Base-by-base conservation (phyloP, 1,284 basidiomycete species). In the Coniophora puteana region DNA sequence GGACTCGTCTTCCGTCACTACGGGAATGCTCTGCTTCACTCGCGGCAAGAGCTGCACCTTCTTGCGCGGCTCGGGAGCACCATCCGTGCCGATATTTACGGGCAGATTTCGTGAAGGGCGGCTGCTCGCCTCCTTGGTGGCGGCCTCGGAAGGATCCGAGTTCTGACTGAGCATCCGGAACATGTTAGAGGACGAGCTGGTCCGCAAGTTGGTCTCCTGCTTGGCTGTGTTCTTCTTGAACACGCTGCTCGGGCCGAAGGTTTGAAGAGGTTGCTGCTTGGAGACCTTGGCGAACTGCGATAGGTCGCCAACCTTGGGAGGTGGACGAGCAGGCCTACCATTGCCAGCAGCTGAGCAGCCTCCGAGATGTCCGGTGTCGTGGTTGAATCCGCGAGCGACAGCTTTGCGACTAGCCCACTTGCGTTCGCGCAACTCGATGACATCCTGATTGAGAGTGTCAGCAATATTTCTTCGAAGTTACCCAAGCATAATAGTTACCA, bases 331-430 rank as follows among this genome's bases (percentile, higher is more conserved):
- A 45, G 78, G 66, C 39, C 74, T 70, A 22, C 66, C 31, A 50
- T 68, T 58, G 47, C 78, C 74, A 43, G 80, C 67, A 41, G 74
- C 71, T 21, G 66, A 38, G 49, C 69, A 58, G 47, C 78, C 74
- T 43, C 81, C 78, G 21, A 88, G 80, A 25, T 85, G 77, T 90
- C 91, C 94, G 27, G 91, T 90, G 52, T 93, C 90, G 36, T 77
- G 69, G n/a, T 71, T 70, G 64, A 56, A 45, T 71, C 58, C 59
- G 46, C 63, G 78, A 30, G 24, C 36, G 18, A 11, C 17, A 35
- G n/a, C n/a, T 21, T 23, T 17, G 2, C 38, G 32, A 4, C 7
- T 17, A n/a, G 24, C 14, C 50, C 50, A 51, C 3, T 24, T 35
- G 8, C 45, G 46, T 1, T 38, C 26, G 6, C 50, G 47, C 8